Conservation (phyloP, 2,329 filamentous ascomycete species). For the Thielaviopsis populi region DNA sequence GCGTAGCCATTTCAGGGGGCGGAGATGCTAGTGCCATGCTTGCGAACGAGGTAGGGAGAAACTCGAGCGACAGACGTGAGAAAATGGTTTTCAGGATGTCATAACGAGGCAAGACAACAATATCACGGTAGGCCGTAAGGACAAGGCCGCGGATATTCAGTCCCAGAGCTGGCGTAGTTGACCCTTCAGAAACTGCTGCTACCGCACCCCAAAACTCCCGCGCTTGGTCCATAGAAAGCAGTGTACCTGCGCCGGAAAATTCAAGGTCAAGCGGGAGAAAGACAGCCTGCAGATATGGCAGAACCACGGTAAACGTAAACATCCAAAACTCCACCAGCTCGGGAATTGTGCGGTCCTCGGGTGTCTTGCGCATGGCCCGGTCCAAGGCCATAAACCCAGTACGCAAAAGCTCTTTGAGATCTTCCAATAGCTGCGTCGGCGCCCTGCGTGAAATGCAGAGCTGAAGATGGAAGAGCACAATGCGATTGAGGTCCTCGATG, state of each 20-base stretch:
- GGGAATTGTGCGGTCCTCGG: slow-evolving; percentile 80
- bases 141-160: slow-evolving; percentile 74
- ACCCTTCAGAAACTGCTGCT: slow-evolving; percentile 12
- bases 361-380: slow-evolving; percentile 59
- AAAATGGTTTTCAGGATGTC: slow-evolving; percentile 81
- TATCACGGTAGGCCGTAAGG: slow-evolving; percentile 75
- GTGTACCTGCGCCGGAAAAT: slow-evolving; percentile 66
- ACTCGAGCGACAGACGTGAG: slow-evolving; percentile 76
- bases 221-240: slow-evolving; percentile 65
- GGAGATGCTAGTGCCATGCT: slow-evolving; percentile 40
- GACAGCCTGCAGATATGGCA: slow-evolving; percentile 90
- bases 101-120: slow-evolving; percentile 74
- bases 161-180: neutral
- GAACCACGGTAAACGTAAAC: slow-evolving; percentile 73
- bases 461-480: slow-evolving; percentile 65
- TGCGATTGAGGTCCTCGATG: slow-evolving; percentile 67
- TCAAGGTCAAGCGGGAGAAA: slow-evolving; percentile 89
- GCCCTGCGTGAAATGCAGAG: slow-evolving; percentile 60
- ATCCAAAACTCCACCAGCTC: slow-evolving; percentile 89
- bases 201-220: slow-evolving; percentile 81
- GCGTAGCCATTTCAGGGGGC: slow-evolving; percentile 29
- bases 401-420: slow-evolving; percentile 57
- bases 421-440: slow-evolving; percentile 57
- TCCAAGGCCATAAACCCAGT: slow-evolving; percentile 79
- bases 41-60: slow-evolving; percentile 40